Evolutionary conservation across 1,284 basidiomycete genomes (phyloP), one percentile per base, ranked within the genome.

Genomic region (Polyporus tsugae): DNA sequence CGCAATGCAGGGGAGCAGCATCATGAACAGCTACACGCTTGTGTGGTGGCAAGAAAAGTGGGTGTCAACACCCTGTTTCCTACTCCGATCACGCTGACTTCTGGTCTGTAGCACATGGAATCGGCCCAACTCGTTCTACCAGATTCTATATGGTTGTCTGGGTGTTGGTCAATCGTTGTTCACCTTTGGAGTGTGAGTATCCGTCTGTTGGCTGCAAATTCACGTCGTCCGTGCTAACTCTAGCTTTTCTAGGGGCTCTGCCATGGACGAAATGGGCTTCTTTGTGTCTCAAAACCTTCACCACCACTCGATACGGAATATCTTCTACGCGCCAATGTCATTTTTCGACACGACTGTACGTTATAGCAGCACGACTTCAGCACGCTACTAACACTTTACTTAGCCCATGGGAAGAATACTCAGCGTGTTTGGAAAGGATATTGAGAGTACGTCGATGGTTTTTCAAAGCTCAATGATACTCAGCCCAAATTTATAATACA

Each of bases 21-120:
- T 88, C 66, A 75, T 86, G 72, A 89, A 85, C 72, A 83, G 83
- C 42, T 89, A 89, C 65, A 89, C 88, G 67, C 81, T 93, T 22
- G 88, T 91, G 9, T 93, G 89, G 87, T 94, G 92, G 92, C 86
- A 93, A 77, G 82, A 82, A 57, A 85, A 92, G 85, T 87, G 70
- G 67, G 87, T 67, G 25, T 5, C 35, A 29, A 33, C 25, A 22
- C 22, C 17, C 33, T 25, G 55, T 33, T 17, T 44, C 63, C 55
- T 22, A 29, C 69, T 71, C 29, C 29, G 29, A 13, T 57, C 36
- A 38, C 33, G 68, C 36, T 76, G 71, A 42, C 10, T 6, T 25
- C 39, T 60, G 63, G 58, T 52, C 15, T 44, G 19, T 67, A 89
- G 88, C 72, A 78, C 81, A 0, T 89, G 85, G 74, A 59, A 86